Evolutionary conservation across 345 rosid genomes (phyloP).

Genomic region (Psidium guajava): DNA sequence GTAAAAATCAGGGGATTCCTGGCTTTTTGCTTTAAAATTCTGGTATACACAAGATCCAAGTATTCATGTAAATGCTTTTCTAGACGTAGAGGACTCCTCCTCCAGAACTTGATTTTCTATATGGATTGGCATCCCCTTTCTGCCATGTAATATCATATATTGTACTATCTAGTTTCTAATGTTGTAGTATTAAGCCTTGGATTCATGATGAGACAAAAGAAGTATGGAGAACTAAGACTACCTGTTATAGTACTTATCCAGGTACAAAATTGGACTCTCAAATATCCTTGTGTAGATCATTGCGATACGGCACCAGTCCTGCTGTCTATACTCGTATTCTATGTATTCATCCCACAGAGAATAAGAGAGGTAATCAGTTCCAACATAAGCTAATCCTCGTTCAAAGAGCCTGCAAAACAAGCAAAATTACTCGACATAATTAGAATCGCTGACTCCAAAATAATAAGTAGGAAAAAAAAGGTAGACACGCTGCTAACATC

Average conservation of each 20-base stretch:
- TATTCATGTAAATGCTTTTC: neutral
- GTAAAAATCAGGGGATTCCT: neutral
- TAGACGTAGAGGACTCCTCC: neutral
- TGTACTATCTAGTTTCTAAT: neutral
- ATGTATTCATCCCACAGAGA: slow-evolving; percentile 94
- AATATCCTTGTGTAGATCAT: slow-evolving; percentile 69
- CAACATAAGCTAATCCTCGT: slow-evolving; percentile 80
- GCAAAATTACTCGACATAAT: neutral
- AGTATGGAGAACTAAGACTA: slow-evolving; percentile 7
- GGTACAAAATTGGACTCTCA: slow-evolving; percentile 74
- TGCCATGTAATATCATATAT: neutral
- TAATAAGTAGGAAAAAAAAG: slow-evolving; percentile 17
- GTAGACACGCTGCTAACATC: slow-evolving; percentile 28
- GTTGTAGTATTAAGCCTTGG: neutral
- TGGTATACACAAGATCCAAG: neutral
- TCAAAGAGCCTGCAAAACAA: slow-evolving; percentile 60
- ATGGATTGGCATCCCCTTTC: neutral
- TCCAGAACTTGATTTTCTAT: neutral
- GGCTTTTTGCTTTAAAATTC: neutral
- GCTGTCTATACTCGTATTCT: slow-evolving; percentile 87
- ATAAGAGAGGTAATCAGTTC: slow-evolving; percentile 74
- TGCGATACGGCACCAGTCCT: slow-evolving; percentile 73
- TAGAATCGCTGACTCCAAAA: slow-evolving; percentile 8
- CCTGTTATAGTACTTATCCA: slow-evolving; percentile 77
- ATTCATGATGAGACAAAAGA: neutral